Evolutionary conservation across 768 basidiomycete genomes (phyloP).

Genomic region (Crassisporium funariophilum): DNA sequence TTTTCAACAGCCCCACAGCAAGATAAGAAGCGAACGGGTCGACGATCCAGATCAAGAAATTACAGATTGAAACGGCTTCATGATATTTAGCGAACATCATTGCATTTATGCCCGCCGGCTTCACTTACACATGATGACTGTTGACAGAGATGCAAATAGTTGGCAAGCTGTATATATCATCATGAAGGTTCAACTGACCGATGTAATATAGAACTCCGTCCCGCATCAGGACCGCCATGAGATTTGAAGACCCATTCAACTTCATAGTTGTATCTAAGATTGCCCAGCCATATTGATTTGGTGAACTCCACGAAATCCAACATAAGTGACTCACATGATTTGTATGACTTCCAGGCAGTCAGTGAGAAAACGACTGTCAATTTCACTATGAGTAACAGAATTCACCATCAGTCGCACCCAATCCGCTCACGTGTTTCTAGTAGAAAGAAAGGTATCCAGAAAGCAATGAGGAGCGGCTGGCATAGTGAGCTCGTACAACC

Average conservation of each 20-base stretch:
- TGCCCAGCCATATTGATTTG: too few species aligned
- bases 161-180: background rate
- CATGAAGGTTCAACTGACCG: slow-evolving; percentile 18
- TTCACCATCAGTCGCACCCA: background rate
- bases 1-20: slow-evolving; percentile 24
- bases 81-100: background rate
- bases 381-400: background rate
- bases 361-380: slow-evolving; percentile 20
- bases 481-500: slow-evolving; percentile 21
- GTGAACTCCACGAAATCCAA: background rate
- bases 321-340: slow-evolving; percentile 14
- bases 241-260: background rate
- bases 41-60: slow-evolving; percentile 28
- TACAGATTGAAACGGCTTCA: slow-evolving; percentile 25
- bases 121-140: slow-evolving; percentile 27
- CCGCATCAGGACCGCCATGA: slow-evolving; percentile 10
- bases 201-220: slow-evolving; percentile 29
- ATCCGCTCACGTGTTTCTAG: slow-evolving; percentile 24
- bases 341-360: slow-evolving; percentile 24
- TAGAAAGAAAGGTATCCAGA: slow-evolving; percentile 23
- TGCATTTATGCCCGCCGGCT: background rate
- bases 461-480: slow-evolving; percentile 20
- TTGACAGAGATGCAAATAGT: background rate
- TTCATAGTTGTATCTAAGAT: slow-evolving; percentile 2
- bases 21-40: slow-evolving; percentile 27